Percentiles rank a stretch among this genome's conserved stretches.
Evolutionary conservation across 1,284 basidiomycete species (phyloP).

Genomic region (Malassezia furfur): DNA sequence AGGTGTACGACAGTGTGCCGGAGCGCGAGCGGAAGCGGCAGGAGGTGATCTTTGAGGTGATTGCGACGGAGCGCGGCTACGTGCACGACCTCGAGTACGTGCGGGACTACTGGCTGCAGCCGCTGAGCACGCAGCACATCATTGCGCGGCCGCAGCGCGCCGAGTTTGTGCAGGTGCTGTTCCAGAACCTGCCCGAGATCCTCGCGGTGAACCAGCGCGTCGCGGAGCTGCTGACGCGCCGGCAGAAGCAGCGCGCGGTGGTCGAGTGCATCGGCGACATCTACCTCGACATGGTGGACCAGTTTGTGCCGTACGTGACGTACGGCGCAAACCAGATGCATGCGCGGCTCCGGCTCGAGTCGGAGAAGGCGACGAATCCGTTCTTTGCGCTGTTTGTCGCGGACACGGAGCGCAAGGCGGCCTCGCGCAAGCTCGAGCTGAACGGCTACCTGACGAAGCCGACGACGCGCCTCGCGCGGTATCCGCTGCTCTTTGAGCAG

Average conservation of each 20-base stretch:
- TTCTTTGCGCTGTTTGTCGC: constrained; percentile 86
- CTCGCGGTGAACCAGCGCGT: constrained; percentile 79
- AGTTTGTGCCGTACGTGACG: constrained; percentile 80
- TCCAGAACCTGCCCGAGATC: constrained; percentile 96
- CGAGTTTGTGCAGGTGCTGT: constrained; percentile 85
- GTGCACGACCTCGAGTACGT: constrained; percentile 96
- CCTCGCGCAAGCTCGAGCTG: constrained; percentile 89
- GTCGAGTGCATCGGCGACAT: constrained; percentile 89
- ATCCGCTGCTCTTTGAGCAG: constrained; percentile 84
- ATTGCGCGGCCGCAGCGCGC: constrained; percentile 68
- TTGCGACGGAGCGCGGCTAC: constrained; percentile 96
- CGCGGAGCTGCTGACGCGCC: constrained; percentile 83
- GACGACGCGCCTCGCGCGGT: constrained; percentile 88
- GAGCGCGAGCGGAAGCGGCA: constrained; percentile 91
- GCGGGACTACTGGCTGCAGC: constrained; percentile 82
- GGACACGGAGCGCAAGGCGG: constrained; percentile 78
- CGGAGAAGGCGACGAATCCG: constrained; percentile 85
- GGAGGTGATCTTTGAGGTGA: constrained; percentile 97
- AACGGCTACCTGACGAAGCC: constrained; percentile 97
- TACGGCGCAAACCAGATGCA: constrained; percentile 96
- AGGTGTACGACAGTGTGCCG: constrained; percentile 81
- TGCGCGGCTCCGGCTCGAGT: constrained; percentile 98
- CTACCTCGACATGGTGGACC: constrained; percentile 73
- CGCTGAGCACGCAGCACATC: constrained; percentile 63
- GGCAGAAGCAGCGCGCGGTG: constrained; percentile 86